Conservation (phyloP, 257 asterid species). For the Capsicum pubescens region DNA sequence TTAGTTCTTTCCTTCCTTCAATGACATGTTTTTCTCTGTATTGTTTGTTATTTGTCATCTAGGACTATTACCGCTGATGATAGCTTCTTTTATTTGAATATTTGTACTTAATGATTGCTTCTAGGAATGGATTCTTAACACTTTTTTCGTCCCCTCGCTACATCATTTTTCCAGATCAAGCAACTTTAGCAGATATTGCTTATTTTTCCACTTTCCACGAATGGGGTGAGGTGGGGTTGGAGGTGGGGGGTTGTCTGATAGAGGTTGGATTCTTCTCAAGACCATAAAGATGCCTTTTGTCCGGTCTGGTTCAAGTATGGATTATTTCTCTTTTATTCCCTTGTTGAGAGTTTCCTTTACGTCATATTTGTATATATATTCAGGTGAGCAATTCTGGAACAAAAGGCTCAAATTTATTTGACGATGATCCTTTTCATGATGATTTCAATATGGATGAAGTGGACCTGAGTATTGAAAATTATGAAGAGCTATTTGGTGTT, state of each 20-base stretch:
- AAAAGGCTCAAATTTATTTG: constrained; percentile 48
- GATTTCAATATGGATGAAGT: constrained; percentile 70
- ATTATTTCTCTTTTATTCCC: background rate
- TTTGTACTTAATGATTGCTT: background rate
- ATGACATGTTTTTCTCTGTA: background rate
- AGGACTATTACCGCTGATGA: background rate
- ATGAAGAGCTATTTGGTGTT: constrained; percentile 71
- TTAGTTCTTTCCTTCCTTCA: background rate
- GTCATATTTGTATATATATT: constrained; percentile 31
- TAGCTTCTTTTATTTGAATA: background rate
- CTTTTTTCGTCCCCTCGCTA: background rate
- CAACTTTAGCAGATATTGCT: constrained; percentile 18
- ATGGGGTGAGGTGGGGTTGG: no score
- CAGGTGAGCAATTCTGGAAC: constrained; percentile 59
- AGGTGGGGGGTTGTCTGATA: background rate
- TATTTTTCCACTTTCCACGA: background rate
- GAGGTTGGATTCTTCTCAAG: background rate
- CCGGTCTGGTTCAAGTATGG: background rate
- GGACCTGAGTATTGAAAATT: constrained; percentile 65
- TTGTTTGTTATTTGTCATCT: constrained; percentile 1
- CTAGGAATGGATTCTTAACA: background rate
- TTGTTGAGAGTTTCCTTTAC: constrained; percentile 25
- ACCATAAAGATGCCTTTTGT: constrained; percentile 3
- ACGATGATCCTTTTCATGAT: constrained; percentile 54
- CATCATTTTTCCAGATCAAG: background rate